Evolutionary conservation across 2,329 filamentous ascomycete genomes (phyloP).

Genomic region (Apiospora malaysiana): DNA sequence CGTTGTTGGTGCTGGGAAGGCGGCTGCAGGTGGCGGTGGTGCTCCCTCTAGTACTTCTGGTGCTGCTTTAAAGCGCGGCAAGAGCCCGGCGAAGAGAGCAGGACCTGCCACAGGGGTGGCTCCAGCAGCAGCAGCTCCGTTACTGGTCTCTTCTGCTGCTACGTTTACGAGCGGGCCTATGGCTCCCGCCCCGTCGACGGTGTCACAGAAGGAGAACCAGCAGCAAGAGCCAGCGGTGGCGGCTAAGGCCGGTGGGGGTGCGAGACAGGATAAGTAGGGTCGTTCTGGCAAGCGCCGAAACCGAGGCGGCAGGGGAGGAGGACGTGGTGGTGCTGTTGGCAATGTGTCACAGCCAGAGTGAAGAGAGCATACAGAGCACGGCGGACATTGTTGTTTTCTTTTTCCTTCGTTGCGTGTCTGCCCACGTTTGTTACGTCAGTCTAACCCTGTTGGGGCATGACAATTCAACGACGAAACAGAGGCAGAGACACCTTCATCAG

Average conservation of each 20-base stretch:
- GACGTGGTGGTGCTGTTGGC: background rate
- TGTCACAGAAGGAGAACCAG: constrained; percentile 5
- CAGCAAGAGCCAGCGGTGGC: background rate
- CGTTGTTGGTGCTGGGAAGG: background rate
- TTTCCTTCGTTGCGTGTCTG: background rate
- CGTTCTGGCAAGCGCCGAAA: constrained; percentile 20
- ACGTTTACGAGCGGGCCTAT: background rate
- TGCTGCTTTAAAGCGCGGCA: background rate
- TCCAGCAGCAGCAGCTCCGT: background rate
- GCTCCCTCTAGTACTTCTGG: no score
- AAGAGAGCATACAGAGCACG: background rate
- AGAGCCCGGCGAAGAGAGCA: background rate
- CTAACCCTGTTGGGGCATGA: background rate
- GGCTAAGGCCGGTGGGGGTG: constrained; percentile 4
- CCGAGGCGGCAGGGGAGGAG: background rate
- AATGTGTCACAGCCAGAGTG: background rate
- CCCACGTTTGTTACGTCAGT: background rate
- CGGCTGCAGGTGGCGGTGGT: no score
- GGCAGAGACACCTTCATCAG: background rate
- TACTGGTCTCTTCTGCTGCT: background rate
- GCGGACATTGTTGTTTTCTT: background rate
- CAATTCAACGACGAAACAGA: background rate
- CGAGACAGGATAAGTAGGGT: constrained; percentile 20
- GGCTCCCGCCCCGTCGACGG: background rate
- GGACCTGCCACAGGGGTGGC: background rate